Conservation (phyloP, 441 rosid species). For the Syzygium malaccense region DNA sequence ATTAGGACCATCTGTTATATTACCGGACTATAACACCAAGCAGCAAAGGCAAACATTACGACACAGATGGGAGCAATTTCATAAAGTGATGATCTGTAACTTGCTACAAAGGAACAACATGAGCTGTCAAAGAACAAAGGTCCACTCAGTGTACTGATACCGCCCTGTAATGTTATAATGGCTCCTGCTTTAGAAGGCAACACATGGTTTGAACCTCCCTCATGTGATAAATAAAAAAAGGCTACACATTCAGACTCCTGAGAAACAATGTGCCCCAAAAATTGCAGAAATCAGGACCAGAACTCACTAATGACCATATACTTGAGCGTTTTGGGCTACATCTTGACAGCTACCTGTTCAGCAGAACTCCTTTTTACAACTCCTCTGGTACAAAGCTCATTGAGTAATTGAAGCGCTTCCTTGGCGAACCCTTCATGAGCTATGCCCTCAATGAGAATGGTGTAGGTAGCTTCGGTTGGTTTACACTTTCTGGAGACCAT, state of each 20-base stretch:
- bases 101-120: not conserved
- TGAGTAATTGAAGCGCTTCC: slow-evolving; percentile 66
- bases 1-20: not conserved
- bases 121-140: not conserved
- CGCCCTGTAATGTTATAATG: not conserved
- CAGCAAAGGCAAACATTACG: not conserved
- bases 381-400: slow-evolving; percentile 60
- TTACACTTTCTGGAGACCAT: slow-evolving; percentile 78
- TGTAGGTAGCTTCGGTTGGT: slow-evolving; percentile 75
- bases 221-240: not conserved
- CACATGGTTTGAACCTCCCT: not conserved
- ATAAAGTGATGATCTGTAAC: not conserved
- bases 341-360: slow-evolving; percentile 64
- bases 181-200: not conserved
- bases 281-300: not conserved
- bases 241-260: not conserved
- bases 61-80: not conserved
- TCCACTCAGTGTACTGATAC: not conserved
- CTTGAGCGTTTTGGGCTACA: slow-evolving; percentile 19
- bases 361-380: slow-evolving; percentile 72
- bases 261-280: not conserved
- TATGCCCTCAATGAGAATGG: slow-evolving; percentile 77
- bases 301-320: not conserved
- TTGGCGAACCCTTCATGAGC: slow-evolving; percentile 73
- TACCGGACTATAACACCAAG: not conserved